Evolutionary conservation across 2,329 filamentous ascomycete genomes (phyloP).

Genomic region (Monilinia polystroma): DNA sequence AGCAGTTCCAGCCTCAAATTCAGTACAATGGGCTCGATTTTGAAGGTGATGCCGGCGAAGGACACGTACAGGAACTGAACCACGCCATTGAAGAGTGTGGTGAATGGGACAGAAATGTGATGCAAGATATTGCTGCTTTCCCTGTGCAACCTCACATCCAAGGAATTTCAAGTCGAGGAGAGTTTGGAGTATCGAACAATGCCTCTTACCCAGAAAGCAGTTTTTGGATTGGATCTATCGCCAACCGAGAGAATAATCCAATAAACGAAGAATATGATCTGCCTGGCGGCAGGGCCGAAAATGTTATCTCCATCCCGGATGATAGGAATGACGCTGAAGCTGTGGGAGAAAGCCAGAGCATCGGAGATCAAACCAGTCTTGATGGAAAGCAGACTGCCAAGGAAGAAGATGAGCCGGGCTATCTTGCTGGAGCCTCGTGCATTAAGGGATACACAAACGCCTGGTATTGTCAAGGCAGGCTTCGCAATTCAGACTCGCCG

Average conservation of each 20-base stretch:
- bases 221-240: not conserved
- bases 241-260: not conserved
- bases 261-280: not conserved
- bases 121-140: accelerated
- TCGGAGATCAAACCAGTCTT: not conserved
- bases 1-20: no score
- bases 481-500: not conserved
- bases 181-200: not conserved
- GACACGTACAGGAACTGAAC: not conserved
- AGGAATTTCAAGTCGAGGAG: not conserved
- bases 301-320: not conserved
- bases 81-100: not conserved
- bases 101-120: no score
- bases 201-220: not conserved
- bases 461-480: not conserved
- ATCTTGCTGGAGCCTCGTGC: not conserved
- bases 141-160: not conserved
- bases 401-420: no score
- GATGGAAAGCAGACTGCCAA: not conserved
- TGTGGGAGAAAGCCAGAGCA: no score
- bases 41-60: not conserved
- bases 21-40: not conserved
- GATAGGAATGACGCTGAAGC: not conserved
- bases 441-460: not conserved
- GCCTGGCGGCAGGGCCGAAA: not conserved